phyloP scores from a whole-genome alignment of 2,329 filamentous ascomycete species.

The Sporothrix brasiliensis region DNA sequence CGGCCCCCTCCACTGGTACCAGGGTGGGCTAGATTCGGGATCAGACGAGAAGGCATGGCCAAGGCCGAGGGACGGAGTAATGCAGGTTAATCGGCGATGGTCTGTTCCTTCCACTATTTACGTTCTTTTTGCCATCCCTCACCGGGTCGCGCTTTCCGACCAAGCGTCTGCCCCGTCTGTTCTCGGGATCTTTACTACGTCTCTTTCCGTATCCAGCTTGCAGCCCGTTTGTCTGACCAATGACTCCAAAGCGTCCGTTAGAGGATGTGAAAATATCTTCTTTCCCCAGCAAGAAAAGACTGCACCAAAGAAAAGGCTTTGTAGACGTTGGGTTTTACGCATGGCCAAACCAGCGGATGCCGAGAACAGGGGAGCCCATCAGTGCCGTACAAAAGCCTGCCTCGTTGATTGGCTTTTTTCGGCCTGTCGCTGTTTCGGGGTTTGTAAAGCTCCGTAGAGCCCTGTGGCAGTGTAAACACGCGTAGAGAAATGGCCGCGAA shows the following conservation, averaged over 20 bases:
- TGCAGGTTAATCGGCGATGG: constrained; percentile 11
- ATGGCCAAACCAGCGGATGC: no score
- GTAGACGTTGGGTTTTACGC: no score
- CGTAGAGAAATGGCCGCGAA: no score
- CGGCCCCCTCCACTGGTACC: not conserved
- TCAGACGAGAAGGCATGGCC: no score
- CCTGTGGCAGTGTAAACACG: no score
- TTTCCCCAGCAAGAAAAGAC: constrained; percentile 8
- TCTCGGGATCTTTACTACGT: not conserved
- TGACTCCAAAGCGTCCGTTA: not conserved
- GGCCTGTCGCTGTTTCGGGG: not conserved
- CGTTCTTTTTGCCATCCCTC: not conserved
- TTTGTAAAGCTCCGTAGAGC: constrained; percentile 2
- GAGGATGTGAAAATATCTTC: not conserved
- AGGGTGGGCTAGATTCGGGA: no score
- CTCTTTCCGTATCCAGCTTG: constrained; percentile 3
- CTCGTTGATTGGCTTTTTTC: not conserved
- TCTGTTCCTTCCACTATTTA: not conserved
- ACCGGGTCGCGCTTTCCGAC: not conserved
- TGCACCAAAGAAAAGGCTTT: not conserved
- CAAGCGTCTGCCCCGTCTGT: not conserved
- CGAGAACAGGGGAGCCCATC: no score
- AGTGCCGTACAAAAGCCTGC: no score
- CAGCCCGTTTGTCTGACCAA: not conserved
- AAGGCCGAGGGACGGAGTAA: not conserved